These are phyloP conservation scores for Colletotrichum simmondsii DNA, from an alignment of 2,329 filamentous ascomycete genomes.

Conservation along the genomic window DNA sequence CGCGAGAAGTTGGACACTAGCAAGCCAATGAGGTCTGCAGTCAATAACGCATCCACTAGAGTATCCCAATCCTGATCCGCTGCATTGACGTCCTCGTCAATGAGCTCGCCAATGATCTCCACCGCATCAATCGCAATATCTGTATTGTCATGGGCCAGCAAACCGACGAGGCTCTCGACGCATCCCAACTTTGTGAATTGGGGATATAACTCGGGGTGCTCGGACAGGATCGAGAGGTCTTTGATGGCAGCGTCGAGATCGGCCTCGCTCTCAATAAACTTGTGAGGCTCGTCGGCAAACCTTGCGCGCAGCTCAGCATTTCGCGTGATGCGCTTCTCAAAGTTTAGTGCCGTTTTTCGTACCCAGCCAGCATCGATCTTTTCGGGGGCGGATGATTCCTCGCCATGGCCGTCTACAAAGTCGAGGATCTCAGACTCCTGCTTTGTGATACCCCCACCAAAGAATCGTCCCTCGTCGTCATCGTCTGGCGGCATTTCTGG, in stretches of 20 bases:
- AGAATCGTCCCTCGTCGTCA: slow-evolving; percentile 95
- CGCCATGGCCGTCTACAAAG: slow-evolving; percentile 74
- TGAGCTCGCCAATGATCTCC: slow-evolving; percentile 89
- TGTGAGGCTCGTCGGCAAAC: slow-evolving; percentile 81
- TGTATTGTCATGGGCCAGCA: slow-evolving; percentile 95
- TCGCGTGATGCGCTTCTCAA: slow-evolving; percentile 91
- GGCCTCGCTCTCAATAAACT: slow-evolving; percentile 87
- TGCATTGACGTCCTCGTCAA: slow-evolving; percentile 90
- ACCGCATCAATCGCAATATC: slow-evolving; percentile 94
- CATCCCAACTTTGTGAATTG: slow-evolving; percentile 84
- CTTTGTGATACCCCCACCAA: slow-evolving; percentile 87
- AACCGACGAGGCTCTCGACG: slow-evolving; percentile 77
- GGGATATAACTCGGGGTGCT: slow-evolving; percentile 84
- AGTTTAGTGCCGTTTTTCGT: slow-evolving; percentile 80
- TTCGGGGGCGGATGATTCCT: slow-evolving; percentile 63
- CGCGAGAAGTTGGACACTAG: slow-evolving; percentile 82
- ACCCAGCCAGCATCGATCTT: slow-evolving; percentile 89
- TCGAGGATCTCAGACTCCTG: slow-evolving; percentile 87
- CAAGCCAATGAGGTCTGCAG: slow-evolving; percentile 78
- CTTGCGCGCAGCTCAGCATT: slow-evolving; percentile 91
- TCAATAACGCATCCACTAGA: slow-evolving; percentile 74
- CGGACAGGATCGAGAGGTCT: slow-evolving; percentile 83
- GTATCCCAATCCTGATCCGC: slow-evolving; percentile 83
- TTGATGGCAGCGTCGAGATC: slow-evolving; percentile 92
- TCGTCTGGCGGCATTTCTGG: slow-evolving; percentile 65